Conservation (phyloP, 371 early-diverging fungal species). For the Mucor indicus region DNA sequence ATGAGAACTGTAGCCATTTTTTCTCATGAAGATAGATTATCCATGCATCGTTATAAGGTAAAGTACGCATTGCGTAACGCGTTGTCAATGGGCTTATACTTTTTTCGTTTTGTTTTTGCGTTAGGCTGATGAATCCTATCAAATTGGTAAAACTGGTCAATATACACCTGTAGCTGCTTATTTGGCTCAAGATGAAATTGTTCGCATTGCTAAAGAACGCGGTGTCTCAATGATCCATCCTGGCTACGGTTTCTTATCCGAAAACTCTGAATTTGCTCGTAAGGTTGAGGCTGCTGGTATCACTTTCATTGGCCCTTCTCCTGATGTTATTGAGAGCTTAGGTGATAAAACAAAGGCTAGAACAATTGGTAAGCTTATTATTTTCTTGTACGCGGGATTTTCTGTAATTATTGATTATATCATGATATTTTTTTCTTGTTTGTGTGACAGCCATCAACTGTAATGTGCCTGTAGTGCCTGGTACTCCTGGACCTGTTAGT, state of each 20-base stretch:
- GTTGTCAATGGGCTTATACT: no score
- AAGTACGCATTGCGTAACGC: no score
- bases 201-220: conserved; percentile 75
- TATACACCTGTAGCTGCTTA: conserved; percentile 93
- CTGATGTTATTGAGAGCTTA: conserved; percentile 83
- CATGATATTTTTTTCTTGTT: neutral
- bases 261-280: conserved; percentile 85
- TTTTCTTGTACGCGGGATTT: neutral
- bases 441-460: conserved; percentile 63
- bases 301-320: conserved; percentile 86
- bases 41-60: conserved; percentile 91
- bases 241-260: conserved; percentile 91
- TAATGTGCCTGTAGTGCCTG: conserved; percentile 83
- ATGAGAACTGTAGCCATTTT: conserved; percentile 86
- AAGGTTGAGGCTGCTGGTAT: conserved; percentile 88
- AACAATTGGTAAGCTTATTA: conserved; percentile 53
- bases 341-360: conserved; percentile 95
- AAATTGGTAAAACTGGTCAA: conserved; percentile 77
- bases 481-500: conserved; percentile 81
- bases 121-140: conserved; percentile 89
- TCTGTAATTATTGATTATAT: conserved; percentile 6
- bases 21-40: conserved; percentile 84
- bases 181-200: conserved; percentile 87
- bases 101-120: neutral
- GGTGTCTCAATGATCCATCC: conserved; percentile 82